phyloP scores from a whole-genome alignment of 345 rosid genomes.

The Citropsis articulata region DNA sequence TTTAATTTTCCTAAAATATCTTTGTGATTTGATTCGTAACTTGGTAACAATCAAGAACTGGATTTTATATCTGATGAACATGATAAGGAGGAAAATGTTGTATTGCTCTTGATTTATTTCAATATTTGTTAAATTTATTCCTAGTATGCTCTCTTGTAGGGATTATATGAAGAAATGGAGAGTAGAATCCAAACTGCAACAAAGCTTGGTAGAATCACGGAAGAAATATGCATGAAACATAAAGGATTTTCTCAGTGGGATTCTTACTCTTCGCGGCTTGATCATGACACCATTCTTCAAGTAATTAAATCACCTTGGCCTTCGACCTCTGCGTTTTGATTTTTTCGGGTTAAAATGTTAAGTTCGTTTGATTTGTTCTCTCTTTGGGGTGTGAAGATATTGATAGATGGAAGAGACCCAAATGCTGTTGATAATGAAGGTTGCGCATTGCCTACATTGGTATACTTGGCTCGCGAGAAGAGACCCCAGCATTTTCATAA shows the following conservation, averaged over 20 bases:
- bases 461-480: slow-evolving; percentile 80
- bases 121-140: slow-evolving; percentile 10
- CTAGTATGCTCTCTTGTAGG: slow-evolving; percentile 10
- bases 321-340: neutral
- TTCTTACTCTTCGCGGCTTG: slow-evolving; percentile 35
- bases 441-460: slow-evolving; percentile 51
- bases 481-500: slow-evolving; percentile 62
- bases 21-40: too few species aligned
- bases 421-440: slow-evolving; percentile 32
- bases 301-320: slow-evolving; percentile 25
- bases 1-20: too few species aligned
- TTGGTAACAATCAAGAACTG: too few species aligned
- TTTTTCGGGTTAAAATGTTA: neutral
- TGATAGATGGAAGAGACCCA: slow-evolving; percentile 50
- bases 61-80: too few species aligned
- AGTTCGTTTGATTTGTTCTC: neutral
- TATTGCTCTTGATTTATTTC: neutral
- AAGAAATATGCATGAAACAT: slow-evolving; percentile 35
- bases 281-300: slow-evolving; percentile 60
- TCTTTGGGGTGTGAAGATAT: slow-evolving; percentile 29
- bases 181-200: slow-evolving; percentile 35
- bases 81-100: slow-evolving; percentile 11
- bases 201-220: slow-evolving; percentile 34
- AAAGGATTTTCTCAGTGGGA: slow-evolving; percentile 62
- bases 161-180: slow-evolving; percentile 54